Evolutionary conservation across 2,329 filamentous ascomycete genomes (phyloP).

Genomic region (Penicillium sp.): DNA sequence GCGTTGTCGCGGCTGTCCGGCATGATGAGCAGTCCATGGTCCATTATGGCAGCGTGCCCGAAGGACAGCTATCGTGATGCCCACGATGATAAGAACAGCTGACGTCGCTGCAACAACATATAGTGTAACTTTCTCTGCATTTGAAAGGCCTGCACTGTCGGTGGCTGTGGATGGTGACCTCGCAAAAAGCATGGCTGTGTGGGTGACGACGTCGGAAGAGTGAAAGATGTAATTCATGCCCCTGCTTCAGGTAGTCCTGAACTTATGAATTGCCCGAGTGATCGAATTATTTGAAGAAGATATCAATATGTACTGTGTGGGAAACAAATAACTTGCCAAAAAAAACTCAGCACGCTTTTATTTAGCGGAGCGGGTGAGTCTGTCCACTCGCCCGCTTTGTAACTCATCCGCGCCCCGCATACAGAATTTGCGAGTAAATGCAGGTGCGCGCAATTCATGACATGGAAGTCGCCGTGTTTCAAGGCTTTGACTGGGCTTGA

Average conservation of each 20-base stretch:
- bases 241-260: background rate
- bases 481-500: background rate
- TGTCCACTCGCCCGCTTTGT: conserved; percentile 1
- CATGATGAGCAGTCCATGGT: background rate
- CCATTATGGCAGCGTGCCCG: conserved; percentile 6
- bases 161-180: background rate
- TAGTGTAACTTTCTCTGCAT: conserved; percentile 12
- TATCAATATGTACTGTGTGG: background rate
- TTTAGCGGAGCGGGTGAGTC: conserved; percentile 10
- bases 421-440: background rate
- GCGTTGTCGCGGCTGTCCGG: background rate
- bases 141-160: conserved; percentile 1
- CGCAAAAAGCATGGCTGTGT: conserved; percentile 1
- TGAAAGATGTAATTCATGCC: background rate
- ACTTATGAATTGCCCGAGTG: no score
- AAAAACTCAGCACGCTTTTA: conserved; percentile 11
- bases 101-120: conserved; percentile 10
- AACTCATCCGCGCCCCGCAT: background rate
- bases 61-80: conserved; percentile 2
- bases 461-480: background rate
- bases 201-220: background rate
- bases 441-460: background rate
- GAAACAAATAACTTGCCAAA: background rate
- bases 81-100: conserved; percentile 6
- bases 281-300: background rate